These are phyloP conservation scores for Torrubiella hemipterigena DNA, from an alignment of 2,329 filamentous ascomycete species.

Conservation along the genomic window DNA sequence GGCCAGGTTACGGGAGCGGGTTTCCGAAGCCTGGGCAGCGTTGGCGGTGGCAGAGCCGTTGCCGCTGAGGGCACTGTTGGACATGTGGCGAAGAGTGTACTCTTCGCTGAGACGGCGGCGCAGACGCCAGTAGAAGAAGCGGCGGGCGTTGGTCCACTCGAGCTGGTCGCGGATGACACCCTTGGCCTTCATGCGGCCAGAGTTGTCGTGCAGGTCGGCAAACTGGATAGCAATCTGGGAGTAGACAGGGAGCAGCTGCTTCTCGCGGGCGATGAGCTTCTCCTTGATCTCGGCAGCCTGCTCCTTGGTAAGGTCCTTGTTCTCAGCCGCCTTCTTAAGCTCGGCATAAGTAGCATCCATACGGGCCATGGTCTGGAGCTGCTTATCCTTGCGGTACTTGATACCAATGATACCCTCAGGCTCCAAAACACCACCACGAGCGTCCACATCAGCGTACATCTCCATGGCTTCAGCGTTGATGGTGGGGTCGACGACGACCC, in stretches of 20 bases:
- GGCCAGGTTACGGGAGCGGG: conserved; percentile 56
- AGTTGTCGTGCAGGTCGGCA: conserved; percentile 91
- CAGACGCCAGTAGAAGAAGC: conserved; percentile 99
- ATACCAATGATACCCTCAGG: conserved; percentile 97
- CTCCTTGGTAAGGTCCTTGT: conserved; percentile 53
- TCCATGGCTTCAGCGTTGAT: conserved; percentile 97
- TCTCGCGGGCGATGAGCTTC: conserved; percentile 76
- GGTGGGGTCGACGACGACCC: conserved; percentile 97
- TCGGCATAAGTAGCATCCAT: conserved; percentile 73
- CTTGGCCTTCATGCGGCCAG: conserved; percentile 97
- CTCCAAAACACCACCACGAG: conserved; percentile 93
- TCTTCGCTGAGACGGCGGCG: conserved; percentile 95
- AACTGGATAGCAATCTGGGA: conserved; percentile 93
- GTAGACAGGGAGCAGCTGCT: conserved; percentile 84
- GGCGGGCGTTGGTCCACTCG: conserved; percentile 76
- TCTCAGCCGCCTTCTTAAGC: conserved; percentile 66
- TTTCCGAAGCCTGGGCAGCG: conserved; percentile 34
- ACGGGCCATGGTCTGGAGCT: conserved; percentile 94
- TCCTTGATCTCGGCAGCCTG: conserved; percentile 68
- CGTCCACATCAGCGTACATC: conserved; percentile 95
- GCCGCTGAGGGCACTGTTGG: conserved; percentile 23
- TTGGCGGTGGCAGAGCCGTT: conserved; percentile 17
- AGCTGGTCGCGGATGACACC: conserved; percentile 76
- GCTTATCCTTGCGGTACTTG: conserved; percentile 96
- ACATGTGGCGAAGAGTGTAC: conserved; percentile 88